Base-by-base conservation (phyloP, 495 filamentous ascomycete genomes). In the Penicillium diatomitis region DNA sequence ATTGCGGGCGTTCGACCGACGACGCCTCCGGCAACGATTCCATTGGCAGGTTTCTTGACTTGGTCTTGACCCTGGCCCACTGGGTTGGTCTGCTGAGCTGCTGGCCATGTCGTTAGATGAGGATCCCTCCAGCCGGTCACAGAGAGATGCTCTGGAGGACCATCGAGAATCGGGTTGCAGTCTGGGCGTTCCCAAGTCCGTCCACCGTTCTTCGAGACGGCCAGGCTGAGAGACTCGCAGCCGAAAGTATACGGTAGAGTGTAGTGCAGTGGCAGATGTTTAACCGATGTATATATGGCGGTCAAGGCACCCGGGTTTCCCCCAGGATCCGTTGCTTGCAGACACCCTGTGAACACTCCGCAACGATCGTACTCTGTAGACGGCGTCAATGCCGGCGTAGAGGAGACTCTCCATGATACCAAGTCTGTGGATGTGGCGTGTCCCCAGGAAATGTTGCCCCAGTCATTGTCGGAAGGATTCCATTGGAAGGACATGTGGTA, bases 91-190 rank as follows among this genome's bases (percentile, higher is more conserved):
- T 71, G 9, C 41, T 44, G 67, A 53, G 76, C 61, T 38, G 62
- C 35, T 39, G 69, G 62, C 71, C 70, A 80, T 2, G 58, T 55
- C 32, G 63, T 61, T 34, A 79, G 53, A 50, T 69, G 78, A 0
- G 79, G 78, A 50, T 82, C 79, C 28, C 79, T 58, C 70, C 73
- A 81, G 4, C 73, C 76, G 2, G 77, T 80, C 31, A 81, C 67
- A 29, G 71, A 65, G 48, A 71, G 60, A 28, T 64, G 58, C 30
- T 57, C 48, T 41, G 78, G 76, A 2, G 75, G 70, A 0, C 62
- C 56, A 3, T 57, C 28, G 41, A 82, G 64, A 11, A 80, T 54
- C 0, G 79, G 76, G 45, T 82, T 82, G 30, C 66, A 66, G 9
- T 55, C 54, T 38, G 72, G 64, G 11, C 77, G 66, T 41, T 71